Evolutionary conservation across 2,329 filamentous ascomycete species (phyloP).

Genomic region (Fusarium euwallaceae): DNA sequence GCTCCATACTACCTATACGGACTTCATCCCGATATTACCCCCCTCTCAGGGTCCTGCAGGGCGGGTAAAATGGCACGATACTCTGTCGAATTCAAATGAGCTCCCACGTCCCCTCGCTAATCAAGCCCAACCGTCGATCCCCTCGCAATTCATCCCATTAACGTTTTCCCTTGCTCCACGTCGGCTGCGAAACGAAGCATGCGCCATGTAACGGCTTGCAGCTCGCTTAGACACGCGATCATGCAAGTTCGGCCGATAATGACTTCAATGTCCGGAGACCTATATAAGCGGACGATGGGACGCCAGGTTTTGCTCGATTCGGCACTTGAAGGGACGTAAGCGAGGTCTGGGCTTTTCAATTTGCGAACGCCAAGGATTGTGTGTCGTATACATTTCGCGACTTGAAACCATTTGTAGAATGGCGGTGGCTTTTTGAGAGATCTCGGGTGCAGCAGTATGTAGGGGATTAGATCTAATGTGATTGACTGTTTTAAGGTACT

Average conservation of each 20-base stretch:
- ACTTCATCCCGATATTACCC: neutral
- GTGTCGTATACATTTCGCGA: neutral
- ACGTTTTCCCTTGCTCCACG: conserved; percentile 14
- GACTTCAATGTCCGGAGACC: neutral
- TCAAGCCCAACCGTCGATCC: conserved; percentile 20
- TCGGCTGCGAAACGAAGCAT: conserved; percentile 45
- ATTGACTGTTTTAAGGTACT: neutral
- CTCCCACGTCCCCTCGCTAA: conserved; percentile 28
- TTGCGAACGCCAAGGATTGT: neutral
- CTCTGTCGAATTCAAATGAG: neutral
- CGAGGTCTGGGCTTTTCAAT: neutral
- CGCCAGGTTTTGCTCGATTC: neutral
- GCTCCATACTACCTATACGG: neutral
- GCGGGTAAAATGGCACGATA: conserved; percentile 6
- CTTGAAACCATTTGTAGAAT: neutral
- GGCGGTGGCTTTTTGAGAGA: conserved; percentile 3
- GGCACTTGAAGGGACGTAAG: neutral
- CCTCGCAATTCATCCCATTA: neutral
- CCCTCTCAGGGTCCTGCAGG: neutral
- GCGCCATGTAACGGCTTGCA: conserved; percentile 31
- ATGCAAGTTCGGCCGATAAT: conserved; percentile 2
- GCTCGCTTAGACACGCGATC: conserved; percentile 29
- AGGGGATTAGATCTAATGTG: neutral
- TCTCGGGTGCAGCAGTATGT: conserved; percentile 5
- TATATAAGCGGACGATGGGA: neutral